Percentiles rank a stretch among this genome's conserved stretches.
Evolutionary conservation across 2,329 filamentous ascomycete genomes (phyloP).

Genomic region (Fusarium virguliforme): DNA sequence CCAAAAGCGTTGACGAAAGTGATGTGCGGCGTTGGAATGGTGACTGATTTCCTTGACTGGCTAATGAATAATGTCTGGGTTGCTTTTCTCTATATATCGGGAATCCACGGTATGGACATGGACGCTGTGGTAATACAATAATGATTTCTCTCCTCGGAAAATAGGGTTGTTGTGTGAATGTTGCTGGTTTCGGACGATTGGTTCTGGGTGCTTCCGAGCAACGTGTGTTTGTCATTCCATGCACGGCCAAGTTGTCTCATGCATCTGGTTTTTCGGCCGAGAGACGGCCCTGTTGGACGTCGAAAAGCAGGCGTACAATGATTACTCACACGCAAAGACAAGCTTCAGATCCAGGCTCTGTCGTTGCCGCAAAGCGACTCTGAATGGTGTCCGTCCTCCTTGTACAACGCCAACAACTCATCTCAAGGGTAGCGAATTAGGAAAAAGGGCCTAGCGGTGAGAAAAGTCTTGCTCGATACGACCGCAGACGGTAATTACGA

Average conservation of each 20-base stretch:
- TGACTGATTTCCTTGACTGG: background rate
- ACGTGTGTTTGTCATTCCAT: background rate
- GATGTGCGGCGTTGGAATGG: background rate
- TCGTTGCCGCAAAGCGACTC: background rate
- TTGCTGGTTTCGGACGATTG: background rate
- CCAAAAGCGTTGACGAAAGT: background rate
- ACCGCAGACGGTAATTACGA: slow-evolving; percentile 7
- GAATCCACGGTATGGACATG: slow-evolving; percentile 1
- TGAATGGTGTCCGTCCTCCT: background rate
- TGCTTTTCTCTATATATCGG: background rate
- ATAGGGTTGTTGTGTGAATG: background rate
- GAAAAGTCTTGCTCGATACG: background rate
- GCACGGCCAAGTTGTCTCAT: background rate
- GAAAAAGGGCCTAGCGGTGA: background rate
- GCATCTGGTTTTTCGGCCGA: background rate
- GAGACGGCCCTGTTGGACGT: background rate
- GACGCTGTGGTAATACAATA: slow-evolving; percentile 11
- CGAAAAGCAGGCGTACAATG: background rate
- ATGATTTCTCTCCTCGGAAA: slow-evolving; percentile 2
- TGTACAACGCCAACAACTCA: background rate
- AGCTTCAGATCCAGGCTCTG: slow-evolving; percentile 1
- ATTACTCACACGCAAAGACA: slow-evolving; percentile 2
- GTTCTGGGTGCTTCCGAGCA: background rate
- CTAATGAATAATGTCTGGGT: background rate
- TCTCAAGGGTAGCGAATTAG: background rate